Evolutionary conservation across 2,329 filamentous ascomycete species (phyloP).

Genomic region (Claviceps africana): DNA sequence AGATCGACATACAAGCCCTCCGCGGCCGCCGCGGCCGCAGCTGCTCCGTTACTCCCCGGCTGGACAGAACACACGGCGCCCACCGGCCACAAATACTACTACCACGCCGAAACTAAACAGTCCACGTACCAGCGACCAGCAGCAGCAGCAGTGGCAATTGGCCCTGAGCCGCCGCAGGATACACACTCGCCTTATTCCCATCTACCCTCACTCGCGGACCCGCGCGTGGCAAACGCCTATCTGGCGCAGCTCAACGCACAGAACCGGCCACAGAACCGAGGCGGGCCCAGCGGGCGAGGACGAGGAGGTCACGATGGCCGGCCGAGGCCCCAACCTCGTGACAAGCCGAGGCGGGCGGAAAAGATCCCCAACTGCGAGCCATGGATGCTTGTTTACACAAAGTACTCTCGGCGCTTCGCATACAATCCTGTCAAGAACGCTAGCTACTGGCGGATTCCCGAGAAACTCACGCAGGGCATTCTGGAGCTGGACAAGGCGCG

Average conservation of each 20-base stretch:
- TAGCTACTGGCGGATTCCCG: conserved; percentile 91
- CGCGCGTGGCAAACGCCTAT: conserved; percentile 45
- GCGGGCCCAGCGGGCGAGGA: conserved; percentile 23
- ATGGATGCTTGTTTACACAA: conserved; percentile 90
- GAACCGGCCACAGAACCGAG: conserved; percentile 22
- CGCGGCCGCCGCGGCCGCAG: conserved; percentile 20
- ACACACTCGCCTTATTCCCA: conserved; percentile 14
- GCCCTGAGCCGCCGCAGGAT: conserved; percentile 17
- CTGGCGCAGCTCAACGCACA: conserved; percentile 38
- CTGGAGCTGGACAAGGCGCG: conserved; percentile 57
- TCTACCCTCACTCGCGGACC: conserved; percentile 33
- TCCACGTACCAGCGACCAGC: conserved; percentile 72
- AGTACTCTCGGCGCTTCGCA: conserved; percentile 75
- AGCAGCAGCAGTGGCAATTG: conserved; percentile 5
- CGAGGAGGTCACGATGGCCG: conserved; percentile 37
- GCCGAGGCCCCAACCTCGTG: conserved; percentile 53
- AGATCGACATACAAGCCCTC: conserved; percentile 62
- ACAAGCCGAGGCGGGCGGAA: conserved; percentile 69
- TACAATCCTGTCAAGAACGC: conserved; percentile 76
- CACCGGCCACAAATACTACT: conserved; percentile 77
- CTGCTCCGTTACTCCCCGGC: conserved; percentile 53
- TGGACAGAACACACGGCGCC: conserved; percentile 94
- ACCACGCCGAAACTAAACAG: conserved; percentile 66
- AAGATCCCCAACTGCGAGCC: conserved; percentile 68
- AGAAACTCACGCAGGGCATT: conserved; percentile 70